Conservation (phyloP, 2,329 filamentous ascomycete species). For the Ophiostoma sp. region DNA sequence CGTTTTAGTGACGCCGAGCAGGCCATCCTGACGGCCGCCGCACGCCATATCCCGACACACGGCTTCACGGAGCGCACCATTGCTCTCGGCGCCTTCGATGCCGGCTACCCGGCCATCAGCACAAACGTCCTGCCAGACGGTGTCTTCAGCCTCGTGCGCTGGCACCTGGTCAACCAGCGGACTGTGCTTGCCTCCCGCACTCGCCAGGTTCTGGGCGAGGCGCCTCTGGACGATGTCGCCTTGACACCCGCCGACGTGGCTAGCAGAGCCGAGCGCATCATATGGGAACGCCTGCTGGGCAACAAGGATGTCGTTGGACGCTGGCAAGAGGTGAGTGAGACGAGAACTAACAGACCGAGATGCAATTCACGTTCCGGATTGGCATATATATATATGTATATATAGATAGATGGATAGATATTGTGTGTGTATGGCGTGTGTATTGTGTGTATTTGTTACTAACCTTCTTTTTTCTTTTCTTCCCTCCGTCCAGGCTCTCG, state of each 20-base stretch:
- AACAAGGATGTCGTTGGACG: constrained; percentile 71
- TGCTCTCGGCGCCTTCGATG: constrained; percentile 75
- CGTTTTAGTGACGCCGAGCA: constrained; percentile 69
- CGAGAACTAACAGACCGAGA: not conserved
- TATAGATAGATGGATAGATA: too few relatives aligned
- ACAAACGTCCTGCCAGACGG: constrained; percentile 78
- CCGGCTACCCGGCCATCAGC: constrained; percentile 83
- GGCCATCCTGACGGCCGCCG: constrained; percentile 77
- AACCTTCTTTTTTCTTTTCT: not conserved
- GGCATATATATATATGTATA: not conserved
- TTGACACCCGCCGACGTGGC: constrained; percentile 46
- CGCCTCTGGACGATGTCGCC: not conserved
- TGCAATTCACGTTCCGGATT: not conserved
- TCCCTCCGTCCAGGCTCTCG: constrained; percentile 65
- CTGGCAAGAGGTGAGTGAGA: constrained; percentile 76
- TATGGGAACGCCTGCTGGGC: constrained; percentile 73
- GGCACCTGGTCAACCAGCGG: constrained; percentile 70
- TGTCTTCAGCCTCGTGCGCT: constrained; percentile 78
- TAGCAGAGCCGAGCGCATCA: constrained; percentile 67
- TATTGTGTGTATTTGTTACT: not conserved
- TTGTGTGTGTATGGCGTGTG: too few relatives aligned
- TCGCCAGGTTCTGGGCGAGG: constrained; percentile 41
- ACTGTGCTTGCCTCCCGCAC: constrained; percentile 53
- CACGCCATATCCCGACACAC: constrained; percentile 72
- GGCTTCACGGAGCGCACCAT: constrained; percentile 80